Percentiles rank a stretch among this genome's conserved stretches.
Conservation (phyloP, 805 yeast genomes). For the Barnettozyma californica region DNA sequence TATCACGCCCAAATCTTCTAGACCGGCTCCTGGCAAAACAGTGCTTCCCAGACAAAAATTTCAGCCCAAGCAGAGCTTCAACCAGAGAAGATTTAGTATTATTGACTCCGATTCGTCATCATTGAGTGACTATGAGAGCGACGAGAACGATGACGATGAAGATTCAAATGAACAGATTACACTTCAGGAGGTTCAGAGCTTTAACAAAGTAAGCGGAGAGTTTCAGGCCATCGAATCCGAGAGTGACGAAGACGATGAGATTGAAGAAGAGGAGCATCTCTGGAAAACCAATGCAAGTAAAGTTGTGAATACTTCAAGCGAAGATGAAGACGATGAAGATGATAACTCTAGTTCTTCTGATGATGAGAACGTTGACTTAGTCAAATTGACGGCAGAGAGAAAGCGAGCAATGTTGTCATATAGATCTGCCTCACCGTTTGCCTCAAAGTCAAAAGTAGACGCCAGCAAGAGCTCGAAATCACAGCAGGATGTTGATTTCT, state of each 20-base stretch:
- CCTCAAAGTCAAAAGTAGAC: conserved; percentile 14
- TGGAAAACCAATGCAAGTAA: conserved; percentile 24
- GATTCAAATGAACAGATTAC: conserved; percentile 20
- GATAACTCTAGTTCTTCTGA: conserved; percentile 46
- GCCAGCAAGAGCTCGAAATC: conserved; percentile 2
- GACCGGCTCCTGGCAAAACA: conserved; percentile 27
- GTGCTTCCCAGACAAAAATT: conserved; percentile 18
- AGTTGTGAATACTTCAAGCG: conserved; percentile 30
- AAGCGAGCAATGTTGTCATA: conserved; percentile 48
- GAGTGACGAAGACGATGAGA: conserved; percentile 25
- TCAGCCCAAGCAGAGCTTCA: conserved; percentile 8
- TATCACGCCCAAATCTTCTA: conserved; percentile 20
- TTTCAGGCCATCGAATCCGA: conserved; percentile 32
- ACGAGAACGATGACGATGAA: conserved; percentile 22
- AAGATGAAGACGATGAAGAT: conserved; percentile 29
- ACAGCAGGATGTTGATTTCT: conserved; percentile 34
- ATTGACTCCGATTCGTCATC: conserved; percentile 39
- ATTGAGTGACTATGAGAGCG: conserved; percentile 33
- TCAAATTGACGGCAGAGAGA: conserved; percentile 62
- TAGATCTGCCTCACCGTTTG: conserved; percentile 30
- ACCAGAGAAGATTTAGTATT: conserved; percentile 39
- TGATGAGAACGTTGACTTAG: conserved; percentile 68
- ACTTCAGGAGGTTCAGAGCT: conserved; percentile 13
- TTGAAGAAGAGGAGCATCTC: conserved; percentile 24
- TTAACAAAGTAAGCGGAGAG: conserved; percentile 8